Evolutionary conservation across 768 basidiomycete species (phyloP).

Genomic region (Zangia roseola): DNA sequence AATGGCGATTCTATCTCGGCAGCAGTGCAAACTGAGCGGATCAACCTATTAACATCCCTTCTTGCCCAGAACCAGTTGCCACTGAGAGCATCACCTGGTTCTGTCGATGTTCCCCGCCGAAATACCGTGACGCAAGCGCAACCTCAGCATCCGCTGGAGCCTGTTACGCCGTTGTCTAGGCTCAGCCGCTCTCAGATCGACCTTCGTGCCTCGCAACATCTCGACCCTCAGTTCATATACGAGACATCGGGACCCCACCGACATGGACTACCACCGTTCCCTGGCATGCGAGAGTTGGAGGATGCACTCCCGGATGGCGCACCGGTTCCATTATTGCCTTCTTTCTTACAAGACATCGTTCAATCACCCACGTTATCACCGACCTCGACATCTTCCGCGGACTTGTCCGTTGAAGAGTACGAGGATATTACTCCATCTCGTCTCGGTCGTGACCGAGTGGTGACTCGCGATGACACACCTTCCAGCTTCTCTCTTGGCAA

Average conservation of each 20-base stretch:
- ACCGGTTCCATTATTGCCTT: constrained; percentile 61
- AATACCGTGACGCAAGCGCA: constrained; percentile 50
- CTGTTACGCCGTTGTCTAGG: constrained; percentile 33
- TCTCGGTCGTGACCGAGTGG: constrained; percentile 27
- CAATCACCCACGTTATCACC: constrained; percentile 66
- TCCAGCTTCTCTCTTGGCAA: constrained; percentile 40
- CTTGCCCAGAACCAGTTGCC: constrained; percentile 54
- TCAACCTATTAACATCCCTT: constrained; percentile 74
- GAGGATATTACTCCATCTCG: constrained; percentile 37
- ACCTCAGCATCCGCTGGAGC: constrained; percentile 39
- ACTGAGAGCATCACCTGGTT: constrained; percentile 16
- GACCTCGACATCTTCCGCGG: constrained; percentile 63
- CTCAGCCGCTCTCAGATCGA: constrained; percentile 52
- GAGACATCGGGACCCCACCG: constrained; percentile 55
- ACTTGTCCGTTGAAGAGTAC: constrained; percentile 60
- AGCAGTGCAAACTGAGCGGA: constrained; percentile 82
- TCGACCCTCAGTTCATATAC: constrained; percentile 57
- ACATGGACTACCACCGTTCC: constrained; percentile 41
- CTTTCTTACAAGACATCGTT: constrained; percentile 75
- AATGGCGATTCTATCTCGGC: constrained; percentile 86
- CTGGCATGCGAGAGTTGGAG: constrained; percentile 25
- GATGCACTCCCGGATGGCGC: constrained; percentile 30
- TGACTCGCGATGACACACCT: constrained; percentile 26
- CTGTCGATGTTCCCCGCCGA: constrained; percentile 32
- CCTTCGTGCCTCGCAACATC: constrained; percentile 40